Percentiles rank a stretch among this genome's conserved stretches.
Conservation (phyloP, 805 yeast genomes). For the Schizosaccharomyces cryophilus region DNA sequence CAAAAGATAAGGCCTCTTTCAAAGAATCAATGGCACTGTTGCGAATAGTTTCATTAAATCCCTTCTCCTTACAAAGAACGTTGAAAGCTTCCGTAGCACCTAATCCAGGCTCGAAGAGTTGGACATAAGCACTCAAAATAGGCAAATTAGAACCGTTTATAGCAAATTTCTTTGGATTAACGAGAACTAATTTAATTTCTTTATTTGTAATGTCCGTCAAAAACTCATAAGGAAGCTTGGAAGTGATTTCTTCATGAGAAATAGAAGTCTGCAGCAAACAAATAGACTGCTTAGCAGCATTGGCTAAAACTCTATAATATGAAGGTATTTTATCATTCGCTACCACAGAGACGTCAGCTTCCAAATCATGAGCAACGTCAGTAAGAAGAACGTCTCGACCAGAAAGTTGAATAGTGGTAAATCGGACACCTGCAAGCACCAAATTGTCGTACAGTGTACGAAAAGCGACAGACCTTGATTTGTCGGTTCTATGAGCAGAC, state of each 20-base stretch:
- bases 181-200: not conserved
- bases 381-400: not conserved
- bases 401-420: not conserved
- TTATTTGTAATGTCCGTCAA: not conserved
- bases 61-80: not conserved
- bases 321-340: conserved; percentile 16
- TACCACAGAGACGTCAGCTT: conserved; percentile 29
- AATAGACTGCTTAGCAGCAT: not conserved
- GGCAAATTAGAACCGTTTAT: not conserved
- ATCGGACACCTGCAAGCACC: not conserved
- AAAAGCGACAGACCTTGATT: not conserved
- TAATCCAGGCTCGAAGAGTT: not conserved
- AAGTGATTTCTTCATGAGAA: not conserved
- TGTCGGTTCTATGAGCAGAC: not conserved
- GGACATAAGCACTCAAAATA: not conserved
- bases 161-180: not conserved
- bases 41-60: not conserved
- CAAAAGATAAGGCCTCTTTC: not conserved
- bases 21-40: not conserved
- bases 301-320: not conserved
- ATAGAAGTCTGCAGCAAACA: not conserved
- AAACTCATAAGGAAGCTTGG: not conserved
- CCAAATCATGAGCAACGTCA: conserved; percentile 37
- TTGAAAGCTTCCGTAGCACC: not conserved
- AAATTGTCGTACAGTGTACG: not conserved